Evolutionary conservation across 1,284 basidiomycete species (phyloP).

Genomic region (Ganoderma lingzhi): DNA sequence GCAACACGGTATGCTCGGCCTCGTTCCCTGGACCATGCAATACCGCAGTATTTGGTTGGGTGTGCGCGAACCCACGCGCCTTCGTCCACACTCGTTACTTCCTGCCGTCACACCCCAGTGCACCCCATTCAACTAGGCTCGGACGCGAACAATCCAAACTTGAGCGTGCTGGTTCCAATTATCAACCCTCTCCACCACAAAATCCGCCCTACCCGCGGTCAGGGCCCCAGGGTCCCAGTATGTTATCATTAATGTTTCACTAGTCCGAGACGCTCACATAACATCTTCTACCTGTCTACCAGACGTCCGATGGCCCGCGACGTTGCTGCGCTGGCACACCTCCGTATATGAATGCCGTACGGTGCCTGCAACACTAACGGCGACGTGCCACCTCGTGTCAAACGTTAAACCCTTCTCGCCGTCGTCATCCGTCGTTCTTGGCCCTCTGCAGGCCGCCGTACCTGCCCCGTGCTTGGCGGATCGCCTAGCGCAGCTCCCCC

Average conservation of each 20-base stretch:
- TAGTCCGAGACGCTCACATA: neutral
- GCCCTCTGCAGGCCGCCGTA: neutral
- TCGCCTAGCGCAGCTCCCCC: neutral
- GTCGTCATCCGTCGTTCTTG: neutral
- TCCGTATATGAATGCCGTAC: neutral
- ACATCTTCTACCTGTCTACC: neutral
- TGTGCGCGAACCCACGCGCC: neutral
- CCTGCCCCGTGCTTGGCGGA: slow-evolving; percentile 1
- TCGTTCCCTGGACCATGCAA: no score
- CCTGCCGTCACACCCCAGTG: no score
- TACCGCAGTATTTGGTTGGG: neutral
- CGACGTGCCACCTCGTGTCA: neutral
- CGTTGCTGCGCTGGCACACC: neutral
- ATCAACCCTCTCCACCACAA: neutral
- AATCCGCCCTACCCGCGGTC: slow-evolving; percentile 1
- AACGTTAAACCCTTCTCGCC: neutral
- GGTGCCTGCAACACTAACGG: neutral
- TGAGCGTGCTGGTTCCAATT: neutral
- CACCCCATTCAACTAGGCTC: no score
- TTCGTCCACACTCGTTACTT: neutral
- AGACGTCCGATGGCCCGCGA: neutral
- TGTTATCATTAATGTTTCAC: neutral
- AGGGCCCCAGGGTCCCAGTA: neutral
- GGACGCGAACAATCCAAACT: neutral
- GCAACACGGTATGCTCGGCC: no score